These are phyloP conservation scores for Westerdykella sp. DNA, from an alignment of 2,329 filamentous ascomycete genomes.

Conservation along the genomic window DNA sequence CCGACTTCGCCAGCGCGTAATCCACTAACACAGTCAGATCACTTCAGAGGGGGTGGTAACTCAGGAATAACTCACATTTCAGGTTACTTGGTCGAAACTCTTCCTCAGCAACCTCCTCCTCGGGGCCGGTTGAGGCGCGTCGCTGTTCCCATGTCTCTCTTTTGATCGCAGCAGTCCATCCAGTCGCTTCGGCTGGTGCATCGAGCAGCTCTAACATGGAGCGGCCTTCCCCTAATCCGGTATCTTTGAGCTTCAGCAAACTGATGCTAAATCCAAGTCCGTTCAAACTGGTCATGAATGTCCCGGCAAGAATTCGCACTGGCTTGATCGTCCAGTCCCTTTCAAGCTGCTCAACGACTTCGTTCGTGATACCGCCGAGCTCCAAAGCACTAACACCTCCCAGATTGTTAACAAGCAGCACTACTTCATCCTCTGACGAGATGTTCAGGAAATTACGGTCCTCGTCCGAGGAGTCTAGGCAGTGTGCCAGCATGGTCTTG, in stretches of 20 bases:
- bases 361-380: slow-evolving; percentile 64
- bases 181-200: slow-evolving; percentile 59
- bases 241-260: slow-evolving; percentile 57
- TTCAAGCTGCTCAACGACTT: slow-evolving; percentile 57
- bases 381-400: slow-evolving; percentile 68
- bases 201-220: slow-evolving; percentile 64
- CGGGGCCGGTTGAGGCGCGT: slow-evolving; percentile 37
- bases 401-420: slow-evolving; percentile 69
- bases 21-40: slow-evolving; percentile 43
- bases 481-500: slow-evolving; percentile 58
- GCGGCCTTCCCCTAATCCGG: slow-evolving; percentile 51
- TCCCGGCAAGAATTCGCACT: slow-evolving; percentile 56
- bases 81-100: slow-evolving; percentile 50
- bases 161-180: slow-evolving; percentile 58
- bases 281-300: slow-evolving; percentile 67
- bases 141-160: slow-evolving; percentile 54
- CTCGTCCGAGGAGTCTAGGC: slow-evolving; percentile 56
- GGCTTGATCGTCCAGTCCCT: slow-evolving; percentile 55
- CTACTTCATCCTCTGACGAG: slow-evolving; percentile 55
- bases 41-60: not conserved
- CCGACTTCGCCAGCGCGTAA: slow-evolving; percentile 44
- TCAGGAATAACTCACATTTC: slow-evolving; percentile 36
- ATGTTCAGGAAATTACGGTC: slow-evolving; percentile 66
- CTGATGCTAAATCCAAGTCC: slow-evolving; percentile 66
- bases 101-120: slow-evolving; percentile 37